Evolutionary conservation across 2,329 filamentous ascomycete genomes (phyloP), one percentile per base, ranked within the genome.

Genomic region (Pseudogymnoascus sp.): DNA sequence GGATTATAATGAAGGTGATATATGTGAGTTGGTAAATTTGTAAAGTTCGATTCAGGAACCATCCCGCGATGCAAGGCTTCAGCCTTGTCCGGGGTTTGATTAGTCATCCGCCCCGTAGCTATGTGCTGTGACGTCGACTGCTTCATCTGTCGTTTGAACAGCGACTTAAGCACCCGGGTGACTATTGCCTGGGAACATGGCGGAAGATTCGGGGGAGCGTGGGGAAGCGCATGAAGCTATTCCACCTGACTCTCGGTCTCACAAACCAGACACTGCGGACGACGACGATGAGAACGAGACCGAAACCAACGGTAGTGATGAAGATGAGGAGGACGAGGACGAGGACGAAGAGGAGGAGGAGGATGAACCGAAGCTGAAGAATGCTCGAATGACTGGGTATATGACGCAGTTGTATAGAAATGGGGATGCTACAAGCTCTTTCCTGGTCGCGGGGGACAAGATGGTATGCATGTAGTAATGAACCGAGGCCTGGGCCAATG

Each of bases 291-390:
- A 71, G n/a, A 71, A 72, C 28, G 75, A 74, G 2, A 76, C 75
- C 0, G 81, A 80, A 0, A 78, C 79, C 0, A 80, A 79, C 0
- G 79, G 78, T 0, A 78, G 78, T 0, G 78, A 77, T 0, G 78
- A 76, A 0, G 76, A 79, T 0, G 80, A 80, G 0, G 83, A 85
- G 0, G 83, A 85, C 0, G 84, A 87, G 0, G 86, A 87, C 0
- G 88, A 91, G 0, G 88, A 90, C 0, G 87, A 89, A 0, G 91
- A 96, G 0, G 91, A 93, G 0, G 92, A 95, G 2, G 93, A 97
- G 5, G 93, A 97, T 16, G 93, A 97, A 76, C 96, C 95, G 28
- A 89, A 88, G 71, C 84, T 99, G 70, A 99, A 99, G 76, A 97
- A 97, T 74, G 89, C 88, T 60, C 88, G 91, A 59, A 78, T 97